These are phyloP conservation scores for Populus hybrid DNA, from an alignment of 441 rosid genomes.

Conservation along the genomic window DNA sequence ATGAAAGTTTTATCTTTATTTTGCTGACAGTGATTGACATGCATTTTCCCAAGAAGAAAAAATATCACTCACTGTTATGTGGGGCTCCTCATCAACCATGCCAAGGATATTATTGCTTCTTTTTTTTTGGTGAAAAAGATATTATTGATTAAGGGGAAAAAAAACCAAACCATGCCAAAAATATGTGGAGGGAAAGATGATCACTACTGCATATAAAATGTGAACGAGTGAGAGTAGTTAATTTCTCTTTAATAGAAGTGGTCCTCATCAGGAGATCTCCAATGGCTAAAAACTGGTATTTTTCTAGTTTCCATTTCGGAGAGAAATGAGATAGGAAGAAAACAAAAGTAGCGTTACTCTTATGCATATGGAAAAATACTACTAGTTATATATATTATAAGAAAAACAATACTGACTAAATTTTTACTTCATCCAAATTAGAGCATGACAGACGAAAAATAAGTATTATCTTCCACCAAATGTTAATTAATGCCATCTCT, in stretches of 20 bases:
- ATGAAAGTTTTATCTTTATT: constrained; percentile 3
- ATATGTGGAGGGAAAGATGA: constrained; percentile 23
- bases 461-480: not conserved
- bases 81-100: constrained; percentile 18
- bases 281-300: not conserved
- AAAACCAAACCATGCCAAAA: not conserved
- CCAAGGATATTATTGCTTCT: not conserved
- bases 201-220: constrained; percentile 8
- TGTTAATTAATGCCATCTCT: not conserved
- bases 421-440: not conserved
- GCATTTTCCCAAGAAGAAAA: constrained; percentile 19
- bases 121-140: no score
- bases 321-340: not conserved
- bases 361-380: not conserved
- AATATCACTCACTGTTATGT: constrained; percentile 3
- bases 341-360: not conserved
- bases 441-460: not conserved
- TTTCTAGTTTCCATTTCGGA: not conserved
- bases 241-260: not conserved
- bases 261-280: not conserved
- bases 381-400: not conserved
- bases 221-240: not conserved
- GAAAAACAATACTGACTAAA: not conserved
- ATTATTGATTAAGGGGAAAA: no score
- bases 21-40: constrained; percentile 17